These are phyloP conservation scores for Penicillium sp. DNA, from an alignment of 2,329 filamentous ascomycete genomes.

Conservation along the genomic window DNA sequence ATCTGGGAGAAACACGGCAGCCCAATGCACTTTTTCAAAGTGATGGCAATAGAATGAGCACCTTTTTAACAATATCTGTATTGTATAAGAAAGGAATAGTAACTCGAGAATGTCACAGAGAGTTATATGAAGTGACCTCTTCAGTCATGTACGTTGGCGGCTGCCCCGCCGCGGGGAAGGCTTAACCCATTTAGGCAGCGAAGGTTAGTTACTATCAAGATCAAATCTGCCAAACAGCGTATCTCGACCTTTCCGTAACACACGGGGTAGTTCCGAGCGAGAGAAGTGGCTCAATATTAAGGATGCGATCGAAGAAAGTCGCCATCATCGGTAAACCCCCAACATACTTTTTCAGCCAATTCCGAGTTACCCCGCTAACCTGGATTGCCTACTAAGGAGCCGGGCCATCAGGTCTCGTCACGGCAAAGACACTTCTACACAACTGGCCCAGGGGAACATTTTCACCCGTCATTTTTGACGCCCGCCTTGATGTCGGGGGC, in stretches of 20 bases:
- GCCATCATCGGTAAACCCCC: constrained; percentile 54
- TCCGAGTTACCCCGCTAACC: constrained; percentile 11
- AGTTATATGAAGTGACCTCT: no score
- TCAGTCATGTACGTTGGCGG: background rate
- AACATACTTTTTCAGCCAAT: background rate
- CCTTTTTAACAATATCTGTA: no score
- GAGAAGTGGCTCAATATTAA: background rate
- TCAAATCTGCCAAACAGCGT: background rate
- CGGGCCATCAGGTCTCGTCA: constrained; percentile 69
- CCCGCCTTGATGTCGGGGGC: constrained; percentile 68
- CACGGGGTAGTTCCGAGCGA: no score
- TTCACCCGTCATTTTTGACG: constrained; percentile 71
- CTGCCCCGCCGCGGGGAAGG: constrained; percentile 7
- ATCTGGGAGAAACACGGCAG: background rate
- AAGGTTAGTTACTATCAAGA: background rate
- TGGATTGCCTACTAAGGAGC: constrained; percentile 55
- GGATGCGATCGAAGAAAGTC: constrained; percentile 49
- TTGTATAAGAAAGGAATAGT: no score
- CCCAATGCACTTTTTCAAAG: background rate
- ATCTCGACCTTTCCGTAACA: background rate
- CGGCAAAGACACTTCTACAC: constrained; percentile 73
- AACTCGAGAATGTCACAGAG: no score
- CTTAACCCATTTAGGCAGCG: background rate
- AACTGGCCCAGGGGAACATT: constrained; percentile 60
- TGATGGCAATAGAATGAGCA: background rate